Percentiles rank a stretch among this genome's conserved stretches.
phyloP scores from a whole-genome alignment of 2,329 filamentous ascomycete species.

The Aureobasidium uvarum region DNA sequence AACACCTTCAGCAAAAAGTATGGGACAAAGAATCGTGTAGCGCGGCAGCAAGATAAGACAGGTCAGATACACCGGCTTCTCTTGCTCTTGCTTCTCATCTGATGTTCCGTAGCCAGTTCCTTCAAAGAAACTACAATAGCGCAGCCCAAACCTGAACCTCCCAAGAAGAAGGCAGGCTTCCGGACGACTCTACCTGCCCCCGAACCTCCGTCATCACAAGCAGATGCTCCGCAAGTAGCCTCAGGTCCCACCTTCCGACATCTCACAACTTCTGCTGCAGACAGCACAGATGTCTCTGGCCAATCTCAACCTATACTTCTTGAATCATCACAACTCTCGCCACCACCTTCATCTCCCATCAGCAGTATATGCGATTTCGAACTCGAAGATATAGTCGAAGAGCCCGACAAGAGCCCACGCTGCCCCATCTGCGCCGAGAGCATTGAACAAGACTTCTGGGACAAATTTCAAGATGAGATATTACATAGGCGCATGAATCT shows the following conservation, averaged over 20 bases:
- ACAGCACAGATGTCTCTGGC: conserved; percentile 6
- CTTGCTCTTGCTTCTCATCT: no score
- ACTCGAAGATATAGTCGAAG: not conserved
- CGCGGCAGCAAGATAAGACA: conserved; percentile 6
- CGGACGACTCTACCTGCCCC: not conserved
- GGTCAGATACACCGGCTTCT: no score
- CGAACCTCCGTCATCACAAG: not conserved
- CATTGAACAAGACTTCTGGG: conserved; percentile 32
- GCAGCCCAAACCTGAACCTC: not conserved
- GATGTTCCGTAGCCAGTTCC: conserved; percentile 3
- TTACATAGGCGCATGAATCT: conserved; percentile 33
- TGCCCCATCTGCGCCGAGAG: conserved; percentile 40
- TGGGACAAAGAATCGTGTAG: no score
- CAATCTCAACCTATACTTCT: conserved; percentile 5
- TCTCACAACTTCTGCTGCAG: not conserved
- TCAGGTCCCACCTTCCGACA: conserved; percentile 3
- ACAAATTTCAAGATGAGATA: conserved; percentile 37
- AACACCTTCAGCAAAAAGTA: conserved; percentile 11
- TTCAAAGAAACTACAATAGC: not conserved
- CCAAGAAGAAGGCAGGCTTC: not conserved
- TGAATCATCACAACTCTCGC: conserved; percentile 18
- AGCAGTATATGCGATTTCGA: conserved; percentile 1
- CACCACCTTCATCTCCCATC: not conserved
- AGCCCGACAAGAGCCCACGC: conserved; percentile 9
- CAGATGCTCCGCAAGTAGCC: not conserved